phyloP scores from a whole-genome alignment of 2,329 filamentous ascomycete genomes.

The Botrytis deweyae region DNA sequence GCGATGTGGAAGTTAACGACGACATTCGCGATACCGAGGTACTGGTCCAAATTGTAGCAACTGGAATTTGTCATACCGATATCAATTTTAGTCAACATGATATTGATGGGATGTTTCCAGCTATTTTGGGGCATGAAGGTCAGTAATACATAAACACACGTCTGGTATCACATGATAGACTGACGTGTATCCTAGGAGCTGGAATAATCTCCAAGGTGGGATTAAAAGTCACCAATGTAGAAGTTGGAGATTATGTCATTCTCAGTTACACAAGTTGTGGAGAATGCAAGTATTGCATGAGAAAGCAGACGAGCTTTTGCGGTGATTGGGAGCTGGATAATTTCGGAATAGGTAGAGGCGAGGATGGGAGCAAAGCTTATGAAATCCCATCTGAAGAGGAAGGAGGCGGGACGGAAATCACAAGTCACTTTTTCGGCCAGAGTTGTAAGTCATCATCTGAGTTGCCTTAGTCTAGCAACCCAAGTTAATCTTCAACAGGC shows the following conservation, averaged over 20 bases:
- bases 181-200: conserved; percentile 23
- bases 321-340: conserved; percentile 31
- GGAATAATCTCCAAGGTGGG: conserved; percentile 28
- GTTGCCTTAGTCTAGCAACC: not conserved
- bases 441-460: conserved; percentile 20
- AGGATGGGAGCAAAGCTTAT: conserved; percentile 29
- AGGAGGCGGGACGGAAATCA: conserved; percentile 25
- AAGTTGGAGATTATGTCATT: conserved; percentile 37
- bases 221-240: conserved; percentile 21
- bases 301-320: conserved; percentile 38
- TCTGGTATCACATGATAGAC: not conserved
- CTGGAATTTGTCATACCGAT: conserved; percentile 39
- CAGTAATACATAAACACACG: not conserved
- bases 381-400: conserved; percentile 19
- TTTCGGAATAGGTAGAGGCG: conserved; percentile 28
- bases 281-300: conserved; percentile 38
- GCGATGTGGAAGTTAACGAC: conserved; percentile 24
- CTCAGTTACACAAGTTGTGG: conserved; percentile 41
- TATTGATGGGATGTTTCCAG: conserved; percentile 32
- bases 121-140: conserved; percentile 39
- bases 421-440: conserved; percentile 41
- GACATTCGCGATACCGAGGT: conserved; percentile 36
- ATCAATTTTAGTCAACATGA: conserved; percentile 27
- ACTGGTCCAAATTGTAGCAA: conserved; percentile 41
- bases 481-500: conserved; percentile 21